These are phyloP conservation scores for Dalbergia cochinchinensis DNA, from an alignment of 306 rosid species.

Conservation along the genomic window DNA sequence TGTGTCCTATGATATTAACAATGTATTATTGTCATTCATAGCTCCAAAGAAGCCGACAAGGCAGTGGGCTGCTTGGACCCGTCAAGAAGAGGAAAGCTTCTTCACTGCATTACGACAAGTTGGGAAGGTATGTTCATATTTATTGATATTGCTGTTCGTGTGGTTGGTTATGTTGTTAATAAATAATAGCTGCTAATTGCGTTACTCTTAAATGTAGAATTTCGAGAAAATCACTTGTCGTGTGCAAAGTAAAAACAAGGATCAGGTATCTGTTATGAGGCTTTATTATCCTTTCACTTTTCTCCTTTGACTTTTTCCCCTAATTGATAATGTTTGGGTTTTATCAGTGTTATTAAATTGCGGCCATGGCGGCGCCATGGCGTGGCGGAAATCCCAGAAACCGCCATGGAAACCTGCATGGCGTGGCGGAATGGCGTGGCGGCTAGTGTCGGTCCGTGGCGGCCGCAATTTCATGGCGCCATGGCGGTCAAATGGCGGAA, in stretches of 20 bases:
- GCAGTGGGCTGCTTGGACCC: constrained; percentile 99
- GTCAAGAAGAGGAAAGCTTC: constrained; percentile 98
- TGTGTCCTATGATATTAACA: too few relatives aligned
- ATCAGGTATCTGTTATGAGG: constrained; percentile 62
- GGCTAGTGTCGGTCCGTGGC: too few relatives aligned
- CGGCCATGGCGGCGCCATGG: too few relatives aligned
- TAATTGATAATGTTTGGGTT: constrained; percentile 20
- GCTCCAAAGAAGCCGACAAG: constrained; percentile 87
- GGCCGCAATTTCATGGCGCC: too few relatives aligned
- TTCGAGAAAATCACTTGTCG: constrained; percentile 95
- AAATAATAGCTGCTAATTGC: constrained; percentile 42
- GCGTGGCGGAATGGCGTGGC: too few relatives aligned
- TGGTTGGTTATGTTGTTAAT: constrained; percentile 38
- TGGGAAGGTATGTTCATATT: constrained; percentile 71
- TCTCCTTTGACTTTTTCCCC: background rate
- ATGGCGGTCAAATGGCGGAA: too few relatives aligned
- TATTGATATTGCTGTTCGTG: constrained; percentile 14
- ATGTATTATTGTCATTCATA: constrained; percentile 16
- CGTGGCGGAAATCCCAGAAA: too few relatives aligned
- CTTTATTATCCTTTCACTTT: constrained; percentile 18
- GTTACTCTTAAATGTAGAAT: constrained; percentile 68
- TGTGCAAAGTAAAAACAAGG: constrained; percentile 98
- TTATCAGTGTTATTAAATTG: too few relatives aligned
- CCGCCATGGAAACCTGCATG: too few relatives aligned
- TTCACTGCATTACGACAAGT: constrained; percentile 94